Base-by-base conservation (phyloP, 371 early-diverging fungal genomes). In the Mortierella sp. region DNA sequence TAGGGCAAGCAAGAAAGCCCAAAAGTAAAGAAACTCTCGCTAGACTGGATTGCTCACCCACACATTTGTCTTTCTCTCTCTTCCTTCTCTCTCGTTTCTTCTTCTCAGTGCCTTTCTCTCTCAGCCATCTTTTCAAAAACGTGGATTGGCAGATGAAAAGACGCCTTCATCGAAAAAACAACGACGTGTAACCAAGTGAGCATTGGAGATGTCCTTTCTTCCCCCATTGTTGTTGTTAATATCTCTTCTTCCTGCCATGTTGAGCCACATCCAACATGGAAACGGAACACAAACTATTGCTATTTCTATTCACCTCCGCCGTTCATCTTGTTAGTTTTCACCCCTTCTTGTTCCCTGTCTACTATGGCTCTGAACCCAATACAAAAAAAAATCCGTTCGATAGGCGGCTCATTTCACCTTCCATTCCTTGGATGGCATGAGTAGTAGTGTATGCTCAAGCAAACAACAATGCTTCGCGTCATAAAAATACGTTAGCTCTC, bases 251-350 rank as follows among this genome's bases (percentile, higher is more conserved):
- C 31, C 4, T 31, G 55, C 16, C 60, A 14, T 13, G 3, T 63
- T 63, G 63, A 63, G 34, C 63, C 21, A 63, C 34, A 31, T 63
- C 63, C 63, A 63, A 34, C 63, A 63, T 34, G 34, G 63, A 34
- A 63, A 34, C 63, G 16, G 11, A 63, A 31, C 31, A 63, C 31
- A 31, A 63, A 19, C 16, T 28, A 16, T 19, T 60, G 21, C 1
- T 24, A 54, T 60, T 16, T 19, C 34, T 31, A 63, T 63, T 63
- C 63, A 19, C 63, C 31, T 34, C 34, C 34, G 21, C 34, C 34
- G 34, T 34, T 63, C 63, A 63, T 63, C 31, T 63, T 28, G 42
- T 38, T 11, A 28, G 28, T 3, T 3, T 58, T 55, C 24, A 13
- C 16, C 60, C 60, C 28, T 63, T 63, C 63, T 63, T 14, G 13